Conservation (phyloP, 805 yeast species). For the Lipomyces orientalis region DNA sequence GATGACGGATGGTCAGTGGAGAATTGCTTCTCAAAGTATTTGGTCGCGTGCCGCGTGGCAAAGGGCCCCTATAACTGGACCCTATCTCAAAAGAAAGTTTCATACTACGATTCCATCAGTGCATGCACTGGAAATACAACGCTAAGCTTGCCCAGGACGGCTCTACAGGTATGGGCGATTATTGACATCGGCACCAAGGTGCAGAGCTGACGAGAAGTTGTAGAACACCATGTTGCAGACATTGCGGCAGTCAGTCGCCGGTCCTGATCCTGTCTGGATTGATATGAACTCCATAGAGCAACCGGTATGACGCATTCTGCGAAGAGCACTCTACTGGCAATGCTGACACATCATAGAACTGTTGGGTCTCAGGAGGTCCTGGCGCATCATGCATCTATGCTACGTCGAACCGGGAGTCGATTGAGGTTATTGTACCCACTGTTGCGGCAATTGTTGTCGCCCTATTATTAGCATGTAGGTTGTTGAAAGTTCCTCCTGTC, state of each 20-base stretch:
- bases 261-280: constrained; percentile 27
- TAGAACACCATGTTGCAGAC: constrained; percentile 25
- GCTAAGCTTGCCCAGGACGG: constrained; percentile 32
- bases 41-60: constrained; percentile 61
- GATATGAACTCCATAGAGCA: constrained; percentile 29
- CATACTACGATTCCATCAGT: constrained; percentile 46
- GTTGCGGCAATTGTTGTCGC: constrained; percentile 33
- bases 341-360: constrained; percentile 11
- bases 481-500: not conserved
- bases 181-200: not conserved
- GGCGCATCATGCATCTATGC: constrained; percentile 27
- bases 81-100: constrained; percentile 34
- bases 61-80: constrained; percentile 48
- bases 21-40: constrained; percentile 64
- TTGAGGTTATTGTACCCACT: constrained; percentile 29
- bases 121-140: constrained; percentile 26
- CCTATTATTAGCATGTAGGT: constrained; percentile 25
- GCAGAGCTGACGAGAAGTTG: not conserved
- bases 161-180: constrained; percentile 19
- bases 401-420: not conserved
- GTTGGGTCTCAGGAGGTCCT: constrained; percentile 37
- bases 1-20: constrained; percentile 65
- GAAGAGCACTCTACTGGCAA: not conserved
- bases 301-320: constrained; percentile 13
- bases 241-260: constrained; percentile 12